phyloP scores from a whole-genome alignment of 106 monocot genomes.

The Platanthera zijinensis region DNA sequence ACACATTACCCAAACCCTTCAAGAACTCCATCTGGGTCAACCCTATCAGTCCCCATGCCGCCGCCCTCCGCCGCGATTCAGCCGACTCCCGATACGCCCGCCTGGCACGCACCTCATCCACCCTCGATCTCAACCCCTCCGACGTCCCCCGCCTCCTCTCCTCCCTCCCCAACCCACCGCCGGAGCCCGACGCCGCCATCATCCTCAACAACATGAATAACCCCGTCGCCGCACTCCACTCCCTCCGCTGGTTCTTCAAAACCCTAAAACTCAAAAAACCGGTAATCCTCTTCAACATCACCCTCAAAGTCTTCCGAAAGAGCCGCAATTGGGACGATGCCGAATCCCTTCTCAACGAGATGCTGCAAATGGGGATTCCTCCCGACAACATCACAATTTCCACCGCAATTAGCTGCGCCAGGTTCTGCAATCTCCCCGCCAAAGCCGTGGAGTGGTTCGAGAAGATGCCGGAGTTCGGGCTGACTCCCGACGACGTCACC shows the following conservation, averaged over 20 bases:
- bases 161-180: constrained; percentile 10
- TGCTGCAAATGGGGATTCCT: constrained; percentile 34
- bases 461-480: constrained; percentile 58
- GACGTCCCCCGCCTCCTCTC: constrained; percentile 10
- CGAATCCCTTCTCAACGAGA: constrained; percentile 35
- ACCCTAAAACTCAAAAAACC: constrained; percentile 29
- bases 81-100: constrained; percentile 45
- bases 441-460: constrained; percentile 86
- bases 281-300: constrained; percentile 70
- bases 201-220: constrained; percentile 54
- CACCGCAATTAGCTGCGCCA: constrained; percentile 68
- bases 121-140: constrained; percentile 22
- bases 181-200: constrained; percentile 67
- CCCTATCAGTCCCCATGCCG: constrained; percentile 45
- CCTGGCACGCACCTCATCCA: constrained; percentile 28
- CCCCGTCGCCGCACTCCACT: constrained; percentile 30
- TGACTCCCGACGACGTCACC: constrained; percentile 53
- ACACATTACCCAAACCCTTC: constrained; percentile 9
- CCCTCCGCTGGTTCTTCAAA: constrained; percentile 52
- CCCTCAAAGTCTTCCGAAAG: constrained; percentile 58
- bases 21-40: constrained; percentile 71
- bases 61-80: constrained; percentile 26
- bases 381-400: constrained; percentile 80
- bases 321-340: constrained; percentile 27
- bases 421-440: constrained; percentile 39